Conservation (phyloP, 2,329 filamentous ascomycete species). For the Fusarium domesticum region DNA sequence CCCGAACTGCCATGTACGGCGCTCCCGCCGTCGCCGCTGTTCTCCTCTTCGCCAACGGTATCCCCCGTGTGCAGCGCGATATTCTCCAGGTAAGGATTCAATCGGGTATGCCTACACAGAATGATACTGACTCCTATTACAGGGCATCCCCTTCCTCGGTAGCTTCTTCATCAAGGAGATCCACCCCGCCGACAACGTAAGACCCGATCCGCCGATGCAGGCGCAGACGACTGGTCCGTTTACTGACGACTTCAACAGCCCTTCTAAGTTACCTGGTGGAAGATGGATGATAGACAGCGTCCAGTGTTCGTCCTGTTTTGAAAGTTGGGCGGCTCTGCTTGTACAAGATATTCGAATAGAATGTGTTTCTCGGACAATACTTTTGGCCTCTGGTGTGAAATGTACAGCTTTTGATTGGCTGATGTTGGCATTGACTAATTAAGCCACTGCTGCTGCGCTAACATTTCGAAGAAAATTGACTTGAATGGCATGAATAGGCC, state of each 20-base stretch:
- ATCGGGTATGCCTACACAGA: background rate
- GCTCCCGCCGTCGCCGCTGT: slow-evolving; percentile 56
- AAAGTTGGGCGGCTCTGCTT: slow-evolving; percentile 28
- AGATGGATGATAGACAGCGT: slow-evolving; percentile 28
- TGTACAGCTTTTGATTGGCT: slow-evolving; percentile 25
- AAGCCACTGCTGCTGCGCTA: background rate
- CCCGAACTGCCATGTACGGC: slow-evolving; percentile 54
- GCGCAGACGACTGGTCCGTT: too few relatives aligned
- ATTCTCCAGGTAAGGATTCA: slow-evolving; percentile 51
- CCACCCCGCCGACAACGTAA: slow-evolving; percentile 61
- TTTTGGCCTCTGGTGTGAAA: slow-evolving; percentile 25
- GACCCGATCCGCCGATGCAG: slow-evolving; percentile 27
- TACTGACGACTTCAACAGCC: slow-evolving; percentile 34
- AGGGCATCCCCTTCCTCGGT: slow-evolving; percentile 57
- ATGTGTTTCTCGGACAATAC: slow-evolving; percentile 28
- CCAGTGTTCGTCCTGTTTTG: slow-evolving; percentile 24
- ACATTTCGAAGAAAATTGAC: background rate
- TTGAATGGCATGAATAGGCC: background rate
- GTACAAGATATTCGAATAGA: slow-evolving; percentile 41
- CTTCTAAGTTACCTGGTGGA: slow-evolving; percentile 38
- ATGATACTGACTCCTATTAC: slow-evolving; percentile 23
- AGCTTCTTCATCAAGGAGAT: slow-evolving; percentile 51
- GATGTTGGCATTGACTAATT: background rate
- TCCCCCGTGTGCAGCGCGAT: slow-evolving; percentile 58
- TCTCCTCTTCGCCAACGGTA: slow-evolving; percentile 60